Evolutionary conservation across 306 rosid species (phyloP).

Genomic region (Rubus idaeus): DNA sequence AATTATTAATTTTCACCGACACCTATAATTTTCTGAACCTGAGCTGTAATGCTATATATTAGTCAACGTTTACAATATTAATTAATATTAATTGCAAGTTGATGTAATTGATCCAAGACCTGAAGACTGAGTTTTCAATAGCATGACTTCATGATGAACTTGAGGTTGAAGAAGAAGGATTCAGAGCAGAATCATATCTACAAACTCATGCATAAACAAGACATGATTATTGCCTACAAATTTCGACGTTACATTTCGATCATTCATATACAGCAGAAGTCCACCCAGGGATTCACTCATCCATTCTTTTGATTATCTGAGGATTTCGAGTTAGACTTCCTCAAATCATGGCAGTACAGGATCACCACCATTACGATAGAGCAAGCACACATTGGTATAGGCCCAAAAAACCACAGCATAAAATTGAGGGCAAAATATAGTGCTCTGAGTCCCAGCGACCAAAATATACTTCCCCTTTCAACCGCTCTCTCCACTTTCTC

Average conservation of each 20-base stretch:
- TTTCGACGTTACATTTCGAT: no score
- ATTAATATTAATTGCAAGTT: background rate
- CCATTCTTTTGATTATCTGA: background rate
- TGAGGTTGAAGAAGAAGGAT: background rate
- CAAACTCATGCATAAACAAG: background rate
- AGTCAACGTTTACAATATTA: background rate
- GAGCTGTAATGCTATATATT: background rate
- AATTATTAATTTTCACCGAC: no score
- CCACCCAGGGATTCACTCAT: background rate
- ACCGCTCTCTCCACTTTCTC: constrained; percentile 49
- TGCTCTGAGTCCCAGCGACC: constrained; percentile 79
- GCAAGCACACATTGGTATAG: constrained; percentile 64
- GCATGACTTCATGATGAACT: background rate
- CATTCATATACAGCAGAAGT: background rate
- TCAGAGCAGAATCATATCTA: background rate
- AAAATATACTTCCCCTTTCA: constrained; percentile 60
- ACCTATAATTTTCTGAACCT: no score
- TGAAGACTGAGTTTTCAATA: background rate
- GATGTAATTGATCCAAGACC: background rate
- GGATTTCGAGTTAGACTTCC: background rate
- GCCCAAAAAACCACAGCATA: constrained; percentile 77
- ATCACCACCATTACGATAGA: constrained; percentile 45
- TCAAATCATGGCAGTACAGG: constrained; percentile 47
- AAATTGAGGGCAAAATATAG: constrained; percentile 64
- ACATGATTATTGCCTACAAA: background rate